Evolutionary conservation across 2,329 filamentous ascomycete species (phyloP), one percentile per base, ranked within the genome.

Genomic region (Penicillium hordei): DNA sequence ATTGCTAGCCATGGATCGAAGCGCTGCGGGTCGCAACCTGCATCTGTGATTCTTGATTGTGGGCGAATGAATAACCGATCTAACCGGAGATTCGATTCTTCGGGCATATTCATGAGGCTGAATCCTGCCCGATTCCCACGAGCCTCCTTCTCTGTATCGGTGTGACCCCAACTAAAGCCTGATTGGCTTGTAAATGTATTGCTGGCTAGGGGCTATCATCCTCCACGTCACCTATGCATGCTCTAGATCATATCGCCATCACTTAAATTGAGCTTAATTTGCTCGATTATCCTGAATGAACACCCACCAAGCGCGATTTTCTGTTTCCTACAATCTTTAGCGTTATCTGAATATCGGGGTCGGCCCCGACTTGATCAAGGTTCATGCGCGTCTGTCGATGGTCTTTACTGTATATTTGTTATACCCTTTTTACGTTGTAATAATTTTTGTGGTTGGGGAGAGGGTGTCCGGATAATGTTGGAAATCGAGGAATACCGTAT

Each of bases 261-360:
- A 25, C 21, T 5, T 31, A 23, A 53, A 57, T 48, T 43, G 42
- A 46, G 49, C 36, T 53, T 53, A 42, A 57, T 57, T 57, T 53
- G 19, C 49, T 48, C 4, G 3, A 42, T n/a, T 42, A 21, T 29
- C 3, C 4, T 2, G 0, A 9, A 17, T 23, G 5, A 10, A 17
- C 13, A 0, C 8, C 13, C 2, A 34, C n/a, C 39, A 56, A 56
- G 46, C 46, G 46, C 29, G 9, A 56, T 44, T 45, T 53, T 46
- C 31, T 21, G 12, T 13, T 27, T 27, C 25, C 5, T 17, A 15
- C 5, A 34, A 33, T 51, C 19, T 19, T 45, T 36, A 21, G 21
- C 6, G 19, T 25, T 19, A 15, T 13, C 49, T 34, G 23, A n/a
- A 44, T 52, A 25, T 19, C 17, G 9, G 4, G 5, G 7, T 5